phyloP scores from a whole-genome alignment of 2,329 filamentous ascomycete species.

The Microdochium trichocladiopsis region DNA sequence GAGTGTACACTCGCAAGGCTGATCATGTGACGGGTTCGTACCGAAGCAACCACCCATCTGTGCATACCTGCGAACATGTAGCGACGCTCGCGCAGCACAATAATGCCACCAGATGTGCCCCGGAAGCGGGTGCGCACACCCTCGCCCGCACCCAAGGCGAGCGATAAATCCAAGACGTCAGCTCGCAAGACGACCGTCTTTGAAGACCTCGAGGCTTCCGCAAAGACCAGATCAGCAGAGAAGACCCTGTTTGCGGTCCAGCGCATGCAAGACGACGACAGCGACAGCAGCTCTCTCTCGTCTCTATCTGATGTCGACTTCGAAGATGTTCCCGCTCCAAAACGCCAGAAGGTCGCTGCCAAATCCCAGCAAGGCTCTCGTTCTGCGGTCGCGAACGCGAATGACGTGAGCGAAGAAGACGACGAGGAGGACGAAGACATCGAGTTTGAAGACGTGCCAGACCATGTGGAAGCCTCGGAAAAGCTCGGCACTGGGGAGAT shows the following conservation, averaged over 20 bases:
- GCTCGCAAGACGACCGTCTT: conserved; percentile 51
- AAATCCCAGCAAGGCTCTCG: conserved; percentile 7
- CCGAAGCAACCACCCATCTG: background rate
- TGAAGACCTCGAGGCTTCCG: conserved; percentile 49
- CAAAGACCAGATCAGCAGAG: conserved; percentile 34
- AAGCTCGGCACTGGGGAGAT: conserved; percentile 57
- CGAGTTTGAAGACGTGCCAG: conserved; percentile 52
- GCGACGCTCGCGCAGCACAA: conserved; percentile 3
- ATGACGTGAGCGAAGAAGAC: conserved; percentile 40
- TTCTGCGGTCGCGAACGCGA: conserved; percentile 20
- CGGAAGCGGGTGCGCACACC: conserved; percentile 58
- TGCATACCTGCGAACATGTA: background rate
- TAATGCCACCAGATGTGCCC: conserved; percentile 62
- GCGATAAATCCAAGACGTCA: conserved; percentile 13
- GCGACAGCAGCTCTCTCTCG: conserved; percentile 38
- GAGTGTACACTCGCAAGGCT: background rate
- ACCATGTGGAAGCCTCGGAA: conserved; percentile 32
- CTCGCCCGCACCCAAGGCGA: conserved; percentile 21
- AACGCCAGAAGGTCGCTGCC: conserved; percentile 30
- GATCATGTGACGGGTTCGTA: conserved; percentile 4
- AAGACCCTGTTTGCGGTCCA: conserved; percentile 33
- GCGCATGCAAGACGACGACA: conserved; percentile 35
- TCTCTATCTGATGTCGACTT: conserved; percentile 53
- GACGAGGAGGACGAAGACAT: conserved; percentile 56
- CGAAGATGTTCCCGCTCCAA: conserved; percentile 35